phyloP scores from a whole-genome alignment of 2,329 filamentous ascomycete genomes.

The Pestalotiopsis sp. region DNA sequence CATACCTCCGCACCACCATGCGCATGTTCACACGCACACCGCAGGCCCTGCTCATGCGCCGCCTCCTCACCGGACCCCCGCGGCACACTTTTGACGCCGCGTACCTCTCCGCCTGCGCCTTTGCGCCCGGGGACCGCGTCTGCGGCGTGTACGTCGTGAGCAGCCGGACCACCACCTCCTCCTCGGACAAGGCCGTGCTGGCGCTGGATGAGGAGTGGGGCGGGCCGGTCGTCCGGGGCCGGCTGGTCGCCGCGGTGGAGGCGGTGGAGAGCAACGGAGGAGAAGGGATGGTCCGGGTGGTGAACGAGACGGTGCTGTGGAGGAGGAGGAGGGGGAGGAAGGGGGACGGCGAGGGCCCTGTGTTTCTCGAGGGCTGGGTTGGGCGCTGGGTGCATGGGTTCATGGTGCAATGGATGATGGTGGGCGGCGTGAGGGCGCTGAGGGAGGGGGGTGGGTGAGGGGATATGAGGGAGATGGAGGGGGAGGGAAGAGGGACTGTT shows the following conservation, averaged over 20 bases:
- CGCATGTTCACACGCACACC: conserved; percentile 25
- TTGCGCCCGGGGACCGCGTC: conserved; percentile 24
- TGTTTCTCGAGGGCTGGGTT: conserved; percentile 24
- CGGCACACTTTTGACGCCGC: conserved; percentile 16
- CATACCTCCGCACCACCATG: conserved; percentile 26
- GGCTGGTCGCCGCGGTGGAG: conserved; percentile 32
- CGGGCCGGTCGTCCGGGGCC: conserved; percentile 22
- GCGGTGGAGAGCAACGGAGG: conserved; percentile 38
- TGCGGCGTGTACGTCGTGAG: conserved; percentile 29
- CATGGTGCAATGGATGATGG: conserved; percentile 29
- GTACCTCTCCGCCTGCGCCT: conserved; percentile 23
- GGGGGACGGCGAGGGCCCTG: conserved; percentile 18
- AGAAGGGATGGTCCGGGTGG: conserved; percentile 42
- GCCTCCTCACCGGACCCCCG: conserved; percentile 16
- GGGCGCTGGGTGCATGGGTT: conserved; percentile 26
- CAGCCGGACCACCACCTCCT: not conserved
- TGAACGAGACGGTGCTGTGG: conserved; percentile 41
- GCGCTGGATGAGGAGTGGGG: conserved; percentile 24
- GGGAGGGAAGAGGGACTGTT: no score
- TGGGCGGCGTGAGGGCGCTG: conserved; percentile 23
- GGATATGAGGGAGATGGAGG: no score
- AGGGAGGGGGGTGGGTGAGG: no score
- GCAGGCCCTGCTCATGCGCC: conserved; percentile 25
- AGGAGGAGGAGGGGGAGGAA: conserved; percentile 37
- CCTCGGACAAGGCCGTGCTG: conserved; percentile 19